Percentiles rank a stretch among this genome's conserved stretches.
Evolutionary conservation across 306 rosid species (phyloP).

Genomic region (Prunus dulcis): DNA sequence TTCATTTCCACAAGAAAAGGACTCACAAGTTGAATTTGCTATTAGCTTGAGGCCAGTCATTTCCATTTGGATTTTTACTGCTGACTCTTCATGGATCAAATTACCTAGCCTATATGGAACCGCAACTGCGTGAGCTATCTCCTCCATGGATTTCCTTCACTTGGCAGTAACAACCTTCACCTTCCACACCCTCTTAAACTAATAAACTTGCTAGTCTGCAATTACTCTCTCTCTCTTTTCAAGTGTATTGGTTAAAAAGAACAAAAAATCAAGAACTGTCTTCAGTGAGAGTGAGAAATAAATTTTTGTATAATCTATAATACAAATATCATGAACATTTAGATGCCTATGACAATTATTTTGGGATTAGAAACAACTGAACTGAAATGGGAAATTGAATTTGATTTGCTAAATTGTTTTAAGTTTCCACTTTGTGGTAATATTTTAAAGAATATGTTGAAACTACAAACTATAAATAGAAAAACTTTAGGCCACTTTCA

Average conservation of each 20-base stretch:
- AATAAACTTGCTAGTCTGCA: slow-evolving; percentile 21
- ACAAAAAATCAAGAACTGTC: background rate
- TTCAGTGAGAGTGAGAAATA: background rate
- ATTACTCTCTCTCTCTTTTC: slow-evolving; percentile 19
- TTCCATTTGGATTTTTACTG: slow-evolving; percentile 54
- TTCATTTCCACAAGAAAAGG: background rate
- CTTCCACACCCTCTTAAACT: slow-evolving; percentile 20
- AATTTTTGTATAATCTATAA: slow-evolving; percentile 17
- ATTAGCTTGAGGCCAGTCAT: slow-evolving; percentile 59
- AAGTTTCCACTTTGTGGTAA: too few relatives aligned
- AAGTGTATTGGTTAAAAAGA: slow-evolving; percentile 16
- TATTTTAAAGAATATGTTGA: too few relatives aligned
- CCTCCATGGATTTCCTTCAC: slow-evolving; percentile 42
- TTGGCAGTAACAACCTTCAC: slow-evolving; percentile 14
- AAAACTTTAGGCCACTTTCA: slow-evolving; percentile 19
- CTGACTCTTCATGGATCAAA: slow-evolving; percentile 57
- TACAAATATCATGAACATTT: slow-evolving; percentile 19
- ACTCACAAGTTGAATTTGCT: slow-evolving; percentile 33
- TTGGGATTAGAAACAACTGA: slow-evolving; percentile 19
- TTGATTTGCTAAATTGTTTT: background rate
- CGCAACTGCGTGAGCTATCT: slow-evolving; percentile 56
- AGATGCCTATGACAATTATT: background rate
- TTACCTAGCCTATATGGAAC: slow-evolving; percentile 63
- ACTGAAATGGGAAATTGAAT: slow-evolving; percentile 20
- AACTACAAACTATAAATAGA: slow-evolving; percentile 13